A percentile compares a stretch with the other conserved stretches of the same genome.
Evolutionary conservation across 2,329 filamentous ascomycete species (phyloP).

Genomic region (Herpotrichia juniperi): DNA sequence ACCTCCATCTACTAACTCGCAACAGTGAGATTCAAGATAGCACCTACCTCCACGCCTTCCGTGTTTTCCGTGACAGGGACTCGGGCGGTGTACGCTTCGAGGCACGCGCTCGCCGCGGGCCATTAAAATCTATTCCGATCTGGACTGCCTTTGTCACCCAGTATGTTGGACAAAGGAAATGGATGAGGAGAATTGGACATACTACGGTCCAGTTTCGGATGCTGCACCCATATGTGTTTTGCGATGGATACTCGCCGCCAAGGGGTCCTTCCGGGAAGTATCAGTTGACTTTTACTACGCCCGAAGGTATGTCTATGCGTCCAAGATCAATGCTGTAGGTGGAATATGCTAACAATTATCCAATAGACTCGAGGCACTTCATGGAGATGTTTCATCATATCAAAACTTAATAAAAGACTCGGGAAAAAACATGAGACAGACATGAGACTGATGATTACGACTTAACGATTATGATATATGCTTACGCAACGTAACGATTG

Average conservation of each 20-base stretch:
- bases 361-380: conserved; percentile 34
- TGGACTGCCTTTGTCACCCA: conserved; percentile 59
- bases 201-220: conserved; percentile 57
- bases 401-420: conserved; percentile 18
- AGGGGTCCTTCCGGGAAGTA: conserved; percentile 38
- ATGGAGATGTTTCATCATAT: conserved; percentile 42
- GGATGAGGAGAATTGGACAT: conserved; percentile 53
- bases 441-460: conserved; percentile 17
- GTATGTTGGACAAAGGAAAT: conserved; percentile 53
- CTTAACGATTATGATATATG: conserved; percentile 21
- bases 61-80: conserved; percentile 58
- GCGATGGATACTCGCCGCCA: conserved; percentile 53
- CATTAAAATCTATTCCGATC: conserved; percentile 61
- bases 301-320: conserved; percentile 31
- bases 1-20: conserved; percentile 16
- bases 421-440: background rate
- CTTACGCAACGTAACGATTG: conserved; percentile 20
- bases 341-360: background rate
- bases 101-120: conserved; percentile 60
- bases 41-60: conserved; percentile 59
- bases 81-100: conserved; percentile 62
- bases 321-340: background rate
- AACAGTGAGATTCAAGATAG: conserved; percentile 60
- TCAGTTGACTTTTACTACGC: conserved; percentile 39
- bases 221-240: conserved; percentile 60